phyloP scores from a whole-genome alignment of 2,329 filamentous ascomycete genomes.

The Cladosporium sp. region DNA sequence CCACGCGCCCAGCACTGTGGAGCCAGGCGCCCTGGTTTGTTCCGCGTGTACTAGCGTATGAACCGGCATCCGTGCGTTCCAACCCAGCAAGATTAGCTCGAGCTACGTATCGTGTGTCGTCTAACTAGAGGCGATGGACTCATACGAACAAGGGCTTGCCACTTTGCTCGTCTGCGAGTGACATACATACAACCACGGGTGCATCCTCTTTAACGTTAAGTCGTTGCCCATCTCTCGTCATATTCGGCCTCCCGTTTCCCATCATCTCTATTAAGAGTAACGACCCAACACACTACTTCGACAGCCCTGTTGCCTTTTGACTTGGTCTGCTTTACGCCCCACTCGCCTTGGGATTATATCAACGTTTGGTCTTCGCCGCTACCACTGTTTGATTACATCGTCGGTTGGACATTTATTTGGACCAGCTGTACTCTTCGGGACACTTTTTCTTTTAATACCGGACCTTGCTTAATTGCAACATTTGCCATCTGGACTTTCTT shows the following conservation, averaged over 20 bases:
- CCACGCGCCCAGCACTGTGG: conserved; percentile 18
- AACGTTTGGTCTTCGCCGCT: conserved; percentile 19
- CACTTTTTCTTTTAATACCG: not conserved
- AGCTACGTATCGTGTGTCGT: conserved; percentile 21
- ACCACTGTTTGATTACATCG: conserved; percentile 17
- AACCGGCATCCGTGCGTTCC: conserved; percentile 17
- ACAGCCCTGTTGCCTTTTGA: conserved; percentile 12
- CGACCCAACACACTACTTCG: not conserved
- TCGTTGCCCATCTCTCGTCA: conserved; percentile 18
- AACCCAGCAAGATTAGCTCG: conserved; percentile 21
- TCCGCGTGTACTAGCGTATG: conserved; percentile 17
- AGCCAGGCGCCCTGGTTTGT: conserved; percentile 18
- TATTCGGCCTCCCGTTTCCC: conserved; percentile 14
- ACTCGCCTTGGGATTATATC: conserved; percentile 19
- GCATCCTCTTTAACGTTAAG: conserved; percentile 12
- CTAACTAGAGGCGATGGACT: conserved; percentile 20
- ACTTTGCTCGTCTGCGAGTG: conserved; percentile 16
- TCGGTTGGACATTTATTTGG: conserved; percentile 19
- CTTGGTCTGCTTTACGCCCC: conserved; percentile 16
- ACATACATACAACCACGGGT: conserved; percentile 20
- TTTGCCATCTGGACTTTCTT: conserved; percentile 13
- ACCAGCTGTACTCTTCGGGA: conserved; percentile 10
- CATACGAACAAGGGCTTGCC: conserved; percentile 20
- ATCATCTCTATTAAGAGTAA: conserved; percentile 7
- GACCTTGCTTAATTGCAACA: conserved; percentile 16